These are phyloP conservation scores for Coemansia sp. DNA, from an alignment of 192 early-diverging fungal species.

Conservation along the genomic window DNA sequence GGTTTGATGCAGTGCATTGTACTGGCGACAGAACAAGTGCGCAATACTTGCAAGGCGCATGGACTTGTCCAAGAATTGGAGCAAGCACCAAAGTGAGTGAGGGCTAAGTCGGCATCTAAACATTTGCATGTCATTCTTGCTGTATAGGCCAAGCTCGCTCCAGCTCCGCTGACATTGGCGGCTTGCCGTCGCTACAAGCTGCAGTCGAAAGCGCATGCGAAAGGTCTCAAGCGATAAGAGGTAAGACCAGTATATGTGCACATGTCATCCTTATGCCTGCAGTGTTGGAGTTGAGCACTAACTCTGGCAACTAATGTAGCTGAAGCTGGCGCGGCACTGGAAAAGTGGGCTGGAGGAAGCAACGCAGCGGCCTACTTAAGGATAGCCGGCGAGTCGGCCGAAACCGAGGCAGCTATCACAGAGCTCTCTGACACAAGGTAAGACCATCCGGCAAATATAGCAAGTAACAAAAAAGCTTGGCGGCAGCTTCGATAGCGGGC, in stretches of 20 bases:
- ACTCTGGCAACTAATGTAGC: not conserved
- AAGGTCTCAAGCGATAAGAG: not conserved
- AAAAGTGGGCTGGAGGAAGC: slow-evolving; percentile 18
- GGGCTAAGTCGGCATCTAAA: not conserved
- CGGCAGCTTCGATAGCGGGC: not conserved
- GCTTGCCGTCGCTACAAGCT: not conserved
- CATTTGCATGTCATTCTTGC: not conserved
- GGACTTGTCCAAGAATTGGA: not conserved
- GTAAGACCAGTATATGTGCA: not conserved
- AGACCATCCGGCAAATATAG: not conserved
- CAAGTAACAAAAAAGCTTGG: not conserved
- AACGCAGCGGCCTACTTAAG: slow-evolving; percentile 4
- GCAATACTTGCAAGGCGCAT: not conserved
- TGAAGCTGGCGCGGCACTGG: slow-evolving; percentile 17
- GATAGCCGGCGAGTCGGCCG: slow-evolving; percentile 13
- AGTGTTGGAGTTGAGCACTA: not conserved
- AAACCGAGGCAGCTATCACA: slow-evolving; percentile 23
- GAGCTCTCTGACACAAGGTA: slow-evolving; percentile 41
- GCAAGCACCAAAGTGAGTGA: not conserved
- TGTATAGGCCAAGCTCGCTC: not conserved
- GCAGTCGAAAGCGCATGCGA: not conserved
- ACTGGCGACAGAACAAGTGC: not conserved
- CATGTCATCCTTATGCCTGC: not conserved
- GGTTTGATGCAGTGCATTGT: not conserved
- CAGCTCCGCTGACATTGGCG: not conserved